Evolutionary conservation across 2,329 filamentous ascomycete genomes (phyloP).

Genomic region (Penicillium sp.): DNA sequence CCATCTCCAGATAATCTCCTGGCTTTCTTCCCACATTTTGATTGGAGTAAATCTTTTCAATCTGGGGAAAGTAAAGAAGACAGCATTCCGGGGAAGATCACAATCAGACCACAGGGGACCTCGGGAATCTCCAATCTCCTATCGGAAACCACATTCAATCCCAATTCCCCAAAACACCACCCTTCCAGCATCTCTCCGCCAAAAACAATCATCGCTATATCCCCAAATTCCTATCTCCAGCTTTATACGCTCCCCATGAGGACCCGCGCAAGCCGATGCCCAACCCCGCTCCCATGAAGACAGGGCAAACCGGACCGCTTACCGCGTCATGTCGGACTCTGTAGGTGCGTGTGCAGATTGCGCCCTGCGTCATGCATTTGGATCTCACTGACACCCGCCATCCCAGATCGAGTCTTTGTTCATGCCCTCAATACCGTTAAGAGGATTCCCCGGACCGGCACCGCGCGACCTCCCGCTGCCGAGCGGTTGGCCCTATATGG

Average conservation of each 20-base stretch:
- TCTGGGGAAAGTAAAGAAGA: background rate
- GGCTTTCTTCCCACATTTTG: background rate
- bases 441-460: constrained; percentile 88
- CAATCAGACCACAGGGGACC: constrained; percentile 2
- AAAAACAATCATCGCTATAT: background rate
- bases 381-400: constrained; percentile 3
- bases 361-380: background rate
- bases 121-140: background rate
- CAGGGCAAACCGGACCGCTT: constrained; percentile 21
- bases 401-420: constrained; percentile 90
- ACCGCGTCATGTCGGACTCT: constrained; percentile 39
- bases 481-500: constrained; percentile 91
- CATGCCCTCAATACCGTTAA: constrained; percentile 98
- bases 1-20: constrained; percentile 1
- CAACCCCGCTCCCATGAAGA: constrained; percentile 28
- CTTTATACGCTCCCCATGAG: constrained; percentile 21
- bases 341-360: constrained; percentile 32
- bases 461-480: constrained; percentile 71
- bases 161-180: background rate
- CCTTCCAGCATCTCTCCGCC: background rate
- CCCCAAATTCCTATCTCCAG: background rate
- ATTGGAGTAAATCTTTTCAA: background rate
- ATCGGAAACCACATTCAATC: background rate
- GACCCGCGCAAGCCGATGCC: constrained; percentile 22
- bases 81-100: constrained; percentile 2